Percentiles rank a stretch among this genome's conserved stretches.
phyloP scores from a whole-genome alignment of 1,284 basidiomycete species.

The Leccinum angustisporum region DNA sequence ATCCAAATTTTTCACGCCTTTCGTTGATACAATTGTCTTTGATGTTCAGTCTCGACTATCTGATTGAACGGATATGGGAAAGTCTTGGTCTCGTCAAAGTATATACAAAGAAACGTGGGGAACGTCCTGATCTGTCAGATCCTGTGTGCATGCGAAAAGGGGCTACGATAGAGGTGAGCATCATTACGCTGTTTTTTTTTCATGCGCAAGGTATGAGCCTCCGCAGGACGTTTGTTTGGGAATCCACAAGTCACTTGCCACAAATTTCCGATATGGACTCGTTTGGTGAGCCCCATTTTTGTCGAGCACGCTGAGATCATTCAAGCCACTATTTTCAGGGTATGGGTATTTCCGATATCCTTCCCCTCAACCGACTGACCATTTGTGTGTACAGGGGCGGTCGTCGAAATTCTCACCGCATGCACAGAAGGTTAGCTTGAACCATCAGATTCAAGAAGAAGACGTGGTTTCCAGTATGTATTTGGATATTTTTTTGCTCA shows the following conservation, averaged over 20 bases:
- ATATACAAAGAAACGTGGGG: constrained; percentile 97
- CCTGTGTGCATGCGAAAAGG: constrained; percentile 93
- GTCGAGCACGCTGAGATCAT: not conserved
- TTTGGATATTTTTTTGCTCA: not conserved
- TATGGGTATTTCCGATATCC: constrained; percentile 14
- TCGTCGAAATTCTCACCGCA: constrained; percentile 90
- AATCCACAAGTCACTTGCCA: constrained; percentile 85
- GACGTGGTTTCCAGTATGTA: constrained; percentile 90
- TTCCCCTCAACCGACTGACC: constrained; percentile 19
- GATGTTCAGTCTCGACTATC: constrained; percentile 70
- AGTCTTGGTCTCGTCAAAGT: constrained; percentile 86
- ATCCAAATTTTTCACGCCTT: not conserved
- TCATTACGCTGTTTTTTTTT: not conserved
- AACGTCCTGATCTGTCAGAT: constrained; percentile 86
- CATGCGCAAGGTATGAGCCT: not conserved
- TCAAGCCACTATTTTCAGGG: constrained; percentile 15
- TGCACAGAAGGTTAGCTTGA: constrained; percentile 90
- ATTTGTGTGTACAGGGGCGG: constrained; percentile 60
- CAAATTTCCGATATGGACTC: constrained; percentile 91
- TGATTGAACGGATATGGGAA: constrained; percentile 91
- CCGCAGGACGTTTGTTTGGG: constrained; percentile 82
- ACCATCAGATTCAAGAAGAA: constrained; percentile 88
- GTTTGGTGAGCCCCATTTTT: constrained; percentile 64
- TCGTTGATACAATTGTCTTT: not conserved
- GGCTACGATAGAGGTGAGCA: constrained; percentile 83